Evolutionary conservation across 768 basidiomycete genomes (phyloP).

Genomic region (Termitomyces sp.): DNA sequence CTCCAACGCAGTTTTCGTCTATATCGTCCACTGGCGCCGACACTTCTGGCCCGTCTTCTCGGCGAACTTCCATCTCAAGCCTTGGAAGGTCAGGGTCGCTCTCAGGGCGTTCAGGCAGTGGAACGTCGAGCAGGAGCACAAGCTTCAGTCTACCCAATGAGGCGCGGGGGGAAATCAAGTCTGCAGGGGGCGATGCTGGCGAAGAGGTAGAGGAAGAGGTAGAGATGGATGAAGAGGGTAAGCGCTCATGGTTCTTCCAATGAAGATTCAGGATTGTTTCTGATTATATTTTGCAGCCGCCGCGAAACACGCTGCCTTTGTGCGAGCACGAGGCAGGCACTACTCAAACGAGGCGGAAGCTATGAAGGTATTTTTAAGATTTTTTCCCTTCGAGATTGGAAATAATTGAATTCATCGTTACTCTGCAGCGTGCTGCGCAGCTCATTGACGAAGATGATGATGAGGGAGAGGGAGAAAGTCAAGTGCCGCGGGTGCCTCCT

Average conservation of each 20-base stretch:
- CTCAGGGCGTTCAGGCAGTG: conserved; percentile 55
- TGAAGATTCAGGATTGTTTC: background rate
- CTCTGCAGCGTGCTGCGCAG: conserved; percentile 52
- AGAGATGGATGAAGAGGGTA: conserved; percentile 88
- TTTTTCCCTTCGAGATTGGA: background rate
- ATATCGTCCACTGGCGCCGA: conserved; percentile 57
- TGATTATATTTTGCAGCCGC: conserved; percentile 44
- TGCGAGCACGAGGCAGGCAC: conserved; percentile 75
- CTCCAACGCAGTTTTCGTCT: conserved; percentile 28
- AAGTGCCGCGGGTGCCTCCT: conserved; percentile 7
- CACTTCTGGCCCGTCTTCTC: conserved; percentile 64
- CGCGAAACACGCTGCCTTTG: conserved; percentile 76
- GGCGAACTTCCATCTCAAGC: conserved; percentile 71
- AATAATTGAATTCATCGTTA: background rate
- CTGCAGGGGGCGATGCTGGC: conserved; percentile 50
- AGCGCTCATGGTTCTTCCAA: conserved; percentile 15
- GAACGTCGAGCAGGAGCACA: conserved; percentile 71
- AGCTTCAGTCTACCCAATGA: conserved; percentile 78
- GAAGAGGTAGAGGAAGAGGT: conserved; percentile 68
- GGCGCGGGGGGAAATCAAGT: conserved; percentile 52
- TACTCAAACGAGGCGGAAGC: conserved; percentile 91
- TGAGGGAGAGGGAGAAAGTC: background rate
- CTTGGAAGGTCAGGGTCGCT: conserved; percentile 43
- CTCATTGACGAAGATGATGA: conserved; percentile 57
- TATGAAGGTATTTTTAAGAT: conserved; percentile 61